These are phyloP conservation scores for Ocimum tenuiflorum DNA, from an alignment of 257 asterid species.

Conservation along the genomic window DNA sequence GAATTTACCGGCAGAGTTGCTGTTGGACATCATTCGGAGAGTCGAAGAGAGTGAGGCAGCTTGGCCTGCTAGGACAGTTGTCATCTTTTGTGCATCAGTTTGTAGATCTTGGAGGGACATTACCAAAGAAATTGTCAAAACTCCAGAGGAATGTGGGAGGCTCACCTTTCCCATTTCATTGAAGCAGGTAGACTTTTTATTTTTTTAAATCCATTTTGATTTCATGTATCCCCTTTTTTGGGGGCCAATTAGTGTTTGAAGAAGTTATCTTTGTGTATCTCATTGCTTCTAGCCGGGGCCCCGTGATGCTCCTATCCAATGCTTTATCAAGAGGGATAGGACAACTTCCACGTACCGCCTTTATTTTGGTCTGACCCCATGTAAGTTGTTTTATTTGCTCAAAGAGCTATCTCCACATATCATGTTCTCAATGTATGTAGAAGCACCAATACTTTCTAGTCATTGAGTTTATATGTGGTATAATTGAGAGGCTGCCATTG, in stretches of 20 bases:
- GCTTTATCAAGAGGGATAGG: constrained; percentile 82
- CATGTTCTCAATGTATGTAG: neutral
- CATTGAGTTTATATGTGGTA: neutral
- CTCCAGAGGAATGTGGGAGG: constrained; percentile 88
- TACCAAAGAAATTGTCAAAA: constrained; percentile 84
- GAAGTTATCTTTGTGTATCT: neutral
- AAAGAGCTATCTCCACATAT: neutral
- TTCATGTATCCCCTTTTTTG: neutral
- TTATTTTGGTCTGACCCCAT: constrained; percentile 76
- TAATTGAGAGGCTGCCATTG: neutral
- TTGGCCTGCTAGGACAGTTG: constrained; percentile 80
- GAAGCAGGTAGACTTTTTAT: constrained; percentile 59
- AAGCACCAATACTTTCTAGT: too few relatives aligned
- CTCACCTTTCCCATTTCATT: constrained; percentile 83
- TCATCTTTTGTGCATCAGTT: constrained; percentile 78
- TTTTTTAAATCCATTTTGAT: neutral
- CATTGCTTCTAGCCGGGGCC: constrained; percentile 64
- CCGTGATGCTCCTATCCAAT: constrained; percentile 78
- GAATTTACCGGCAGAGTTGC: constrained; percentile 73
- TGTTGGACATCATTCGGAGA: constrained; percentile 66
- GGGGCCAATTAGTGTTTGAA: neutral
- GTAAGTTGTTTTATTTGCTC: constrained; percentile 37
- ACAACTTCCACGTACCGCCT: constrained; percentile 55
- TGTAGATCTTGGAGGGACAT: constrained; percentile 87
- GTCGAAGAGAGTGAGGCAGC: constrained; percentile 85